phyloP scores from a whole-genome alignment of 805 yeast species.

The Suhomyces tanzawaensis region DNA sequence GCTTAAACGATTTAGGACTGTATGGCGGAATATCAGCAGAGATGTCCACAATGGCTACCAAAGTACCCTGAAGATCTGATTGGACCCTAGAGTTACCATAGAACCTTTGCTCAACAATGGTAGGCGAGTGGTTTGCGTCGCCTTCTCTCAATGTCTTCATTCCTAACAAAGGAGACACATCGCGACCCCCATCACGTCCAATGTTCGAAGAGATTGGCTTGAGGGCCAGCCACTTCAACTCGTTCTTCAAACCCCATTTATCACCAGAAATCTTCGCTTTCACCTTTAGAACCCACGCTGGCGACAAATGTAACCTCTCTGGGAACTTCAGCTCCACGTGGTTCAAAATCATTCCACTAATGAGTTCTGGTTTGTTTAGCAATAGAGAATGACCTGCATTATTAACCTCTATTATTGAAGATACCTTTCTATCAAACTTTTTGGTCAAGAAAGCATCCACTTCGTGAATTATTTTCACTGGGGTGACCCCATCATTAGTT shows the following conservation, averaged over 20 bases:
- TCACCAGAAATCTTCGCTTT: constrained; percentile 63
- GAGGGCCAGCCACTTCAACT: constrained; percentile 64
- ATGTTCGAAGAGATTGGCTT: constrained; percentile 49
- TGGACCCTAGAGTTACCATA: constrained; percentile 31
- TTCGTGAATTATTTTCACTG: constrained; percentile 35
- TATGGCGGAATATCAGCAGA: constrained; percentile 72
- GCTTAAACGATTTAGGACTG: constrained; percentile 53
- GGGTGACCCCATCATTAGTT: constrained; percentile 54
- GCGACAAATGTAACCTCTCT: constrained; percentile 50
- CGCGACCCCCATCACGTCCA: constrained; percentile 26
- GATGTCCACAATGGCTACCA: constrained; percentile 64
- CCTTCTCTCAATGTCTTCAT: constrained; percentile 74
- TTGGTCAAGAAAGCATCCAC: constrained; percentile 25
- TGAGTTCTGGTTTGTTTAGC: constrained; percentile 59
- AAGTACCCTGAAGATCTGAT: constrained; percentile 26
- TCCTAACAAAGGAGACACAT: constrained; percentile 53
- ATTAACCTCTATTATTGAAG: constrained; percentile 36
- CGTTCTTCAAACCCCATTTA: constrained; percentile 79
- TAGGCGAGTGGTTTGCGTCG: constrained; percentile 61
- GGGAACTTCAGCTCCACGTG: constrained; percentile 52
- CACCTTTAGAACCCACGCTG: constrained; percentile 68
- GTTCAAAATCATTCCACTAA: constrained; percentile 59
- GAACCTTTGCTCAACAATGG: constrained; percentile 46
- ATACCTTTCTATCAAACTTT: constrained; percentile 24
- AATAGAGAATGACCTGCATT: constrained; percentile 66